These are phyloP conservation scores for Chionographis japonica DNA, from an alignment of 106 monocot genomes.

Conservation along the genomic window DNA sequence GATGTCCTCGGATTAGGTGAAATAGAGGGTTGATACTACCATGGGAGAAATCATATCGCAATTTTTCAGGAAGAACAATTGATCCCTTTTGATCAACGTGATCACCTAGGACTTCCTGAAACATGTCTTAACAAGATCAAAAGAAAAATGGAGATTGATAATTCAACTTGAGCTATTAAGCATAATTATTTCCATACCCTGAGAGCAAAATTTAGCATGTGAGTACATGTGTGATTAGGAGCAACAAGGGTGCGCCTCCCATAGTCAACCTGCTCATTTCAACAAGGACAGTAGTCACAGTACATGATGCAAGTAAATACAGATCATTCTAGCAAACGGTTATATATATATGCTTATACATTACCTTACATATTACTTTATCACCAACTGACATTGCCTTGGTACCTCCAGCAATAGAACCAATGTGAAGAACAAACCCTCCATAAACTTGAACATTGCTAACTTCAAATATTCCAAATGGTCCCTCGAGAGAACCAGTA, in stretches of 20 bases:
- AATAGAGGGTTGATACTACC: conserved; percentile 33
- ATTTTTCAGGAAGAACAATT: conserved; percentile 96
- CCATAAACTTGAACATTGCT: conserved; percentile 82
- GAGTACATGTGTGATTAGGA: conserved; percentile 97
- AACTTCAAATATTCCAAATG: conserved; percentile 73
- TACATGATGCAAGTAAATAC: neutral
- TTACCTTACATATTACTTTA: conserved; percentile 80
- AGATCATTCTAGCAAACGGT: neutral
- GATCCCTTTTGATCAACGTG: conserved; percentile 99
- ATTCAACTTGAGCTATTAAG: neutral
- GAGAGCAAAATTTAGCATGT: conserved; percentile 97
- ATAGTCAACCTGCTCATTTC: conserved; percentile 77
- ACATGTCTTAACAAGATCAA: neutral
- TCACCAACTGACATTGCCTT: conserved; percentile 58
- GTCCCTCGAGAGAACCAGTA: conserved; percentile 78
- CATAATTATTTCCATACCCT: conserved; percentile 41
- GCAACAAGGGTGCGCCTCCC: conserved; percentile 77
- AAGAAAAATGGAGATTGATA: neutral
- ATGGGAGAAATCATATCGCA: conserved; percentile 96
- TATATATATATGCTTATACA: neutral
- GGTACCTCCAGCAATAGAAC: conserved; percentile 37
- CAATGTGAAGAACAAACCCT: conserved; percentile 87
- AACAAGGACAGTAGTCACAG: neutral
- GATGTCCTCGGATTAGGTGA: neutral
- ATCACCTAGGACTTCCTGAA: conserved; percentile 95